Evolutionary conservation across 306 rosid species (phyloP).

Genomic region (Malus asiatica): DNA sequence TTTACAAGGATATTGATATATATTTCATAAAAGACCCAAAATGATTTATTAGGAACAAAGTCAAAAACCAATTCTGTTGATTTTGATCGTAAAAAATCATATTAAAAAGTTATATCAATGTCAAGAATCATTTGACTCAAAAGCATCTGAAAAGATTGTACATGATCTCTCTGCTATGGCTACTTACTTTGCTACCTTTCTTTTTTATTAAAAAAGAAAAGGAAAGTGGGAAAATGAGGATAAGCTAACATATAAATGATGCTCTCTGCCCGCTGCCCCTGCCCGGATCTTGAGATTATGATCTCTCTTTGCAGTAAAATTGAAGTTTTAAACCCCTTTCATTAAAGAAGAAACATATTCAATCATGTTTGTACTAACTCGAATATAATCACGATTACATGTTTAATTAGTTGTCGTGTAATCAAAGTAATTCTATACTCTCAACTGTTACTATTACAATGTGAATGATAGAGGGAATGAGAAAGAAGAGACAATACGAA

Average conservation of each 20-base stretch:
- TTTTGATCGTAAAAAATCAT: no score
- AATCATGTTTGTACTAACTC: background rate
- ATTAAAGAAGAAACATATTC: background rate
- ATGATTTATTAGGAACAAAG: no score
- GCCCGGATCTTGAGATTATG: slow-evolving; percentile 11
- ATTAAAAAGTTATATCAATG: no score
- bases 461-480: background rate
- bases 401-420: slow-evolving; percentile 8
- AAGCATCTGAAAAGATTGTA: no score
- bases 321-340: background rate
- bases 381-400: slow-evolving; percentile 7
- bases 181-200: slow-evolving; percentile 18
- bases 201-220: background rate
- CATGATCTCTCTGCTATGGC: background rate
- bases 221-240: background rate
- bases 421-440: slow-evolving; percentile 11
- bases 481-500: background rate
- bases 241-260: background rate
- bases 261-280: slow-evolving; percentile 2
- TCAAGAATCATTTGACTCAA: no score
- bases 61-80: no score
- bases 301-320: background rate
- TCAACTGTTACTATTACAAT: background rate
- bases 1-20: no score
- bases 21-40: no score